Evolutionary conservation across 2,329 filamentous ascomycete species (phyloP), one percentile per base, ranked within the genome.

Genomic region (Penicillium italicum): DNA sequence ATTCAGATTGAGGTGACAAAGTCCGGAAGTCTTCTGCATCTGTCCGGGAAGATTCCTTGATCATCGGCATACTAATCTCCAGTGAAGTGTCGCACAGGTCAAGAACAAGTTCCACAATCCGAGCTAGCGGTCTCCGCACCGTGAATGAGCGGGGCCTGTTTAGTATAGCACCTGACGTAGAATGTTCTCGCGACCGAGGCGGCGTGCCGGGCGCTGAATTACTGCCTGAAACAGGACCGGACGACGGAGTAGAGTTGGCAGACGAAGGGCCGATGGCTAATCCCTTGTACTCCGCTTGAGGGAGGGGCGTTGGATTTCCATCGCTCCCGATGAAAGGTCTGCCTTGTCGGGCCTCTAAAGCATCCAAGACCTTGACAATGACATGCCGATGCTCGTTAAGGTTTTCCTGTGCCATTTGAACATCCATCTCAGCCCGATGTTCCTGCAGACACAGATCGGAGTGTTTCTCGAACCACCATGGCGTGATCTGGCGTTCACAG

Each of bases 401-500:
- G 59, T 85, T 91, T 69, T 99, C 94, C 69, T 99, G 94, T 6
- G 92, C 86, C 80, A 97, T 88, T 71, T 99, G 93, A 4, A 99
- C 91, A 66, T 97, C 93, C 90, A 97, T 95, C 72, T 99, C 94
- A 0, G 94, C 93, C 49, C 89, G 87, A 70, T 99, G 94, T 71
- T 99, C 94, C 71, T 97, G 92, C 53, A 97, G 80, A 69, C 94
- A 99, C 20, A 97, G 79, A 67, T 99, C 95, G 2, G 93, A 96
- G 72, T 99, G 94, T 74, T 97, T 99, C 75, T 99, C 94, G 66
- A 99, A 99, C 95, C 94, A 99, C 94, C 94, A 99, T 0, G 93
- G 91, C 5, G 91, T 91, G 58, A 99, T 97, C 60, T 97, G 91
- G 51, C 94, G 90, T 72, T 99, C 94, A 73, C 94, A 99, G 53